These are phyloP conservation scores for Daphne laureola DNA, from an alignment of 441 rosid genomes.

Conservation along the genomic window DNA sequence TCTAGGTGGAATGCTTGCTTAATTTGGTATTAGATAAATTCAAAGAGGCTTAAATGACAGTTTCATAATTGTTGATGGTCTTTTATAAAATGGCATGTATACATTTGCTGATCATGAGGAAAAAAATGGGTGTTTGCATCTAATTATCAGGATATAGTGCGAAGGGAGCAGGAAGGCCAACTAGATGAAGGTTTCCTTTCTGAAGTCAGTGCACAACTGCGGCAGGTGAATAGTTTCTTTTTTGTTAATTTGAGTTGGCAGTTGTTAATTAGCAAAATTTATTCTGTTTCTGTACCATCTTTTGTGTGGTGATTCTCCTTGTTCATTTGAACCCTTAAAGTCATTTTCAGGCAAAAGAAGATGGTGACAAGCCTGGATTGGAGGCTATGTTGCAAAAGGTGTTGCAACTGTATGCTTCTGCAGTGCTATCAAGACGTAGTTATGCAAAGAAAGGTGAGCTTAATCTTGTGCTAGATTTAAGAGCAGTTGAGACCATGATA, in stretches of 20 bases:
- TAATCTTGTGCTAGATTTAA: constrained; percentile 4
- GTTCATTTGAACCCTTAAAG: not conserved
- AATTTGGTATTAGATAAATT: no score
- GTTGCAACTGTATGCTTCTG: constrained; percentile 82
- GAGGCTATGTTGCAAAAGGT: constrained; percentile 90
- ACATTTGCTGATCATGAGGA: not conserved
- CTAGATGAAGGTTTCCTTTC: constrained; percentile 89
- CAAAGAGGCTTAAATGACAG: no score
- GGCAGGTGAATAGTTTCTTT: constrained; percentile 46
- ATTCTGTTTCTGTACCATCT: no score
- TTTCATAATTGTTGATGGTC: no score
- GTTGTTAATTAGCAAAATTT: no score
- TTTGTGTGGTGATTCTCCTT: no score
- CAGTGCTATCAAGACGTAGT: constrained; percentile 72
- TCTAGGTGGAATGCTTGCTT: no score
- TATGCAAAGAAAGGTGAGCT: constrained; percentile 78
- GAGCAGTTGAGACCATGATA: no score
- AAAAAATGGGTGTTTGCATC: not conserved
- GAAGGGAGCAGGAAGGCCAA: constrained; percentile 71
- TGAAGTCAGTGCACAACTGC: constrained; percentile 82
- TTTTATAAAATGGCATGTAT: not conserved
- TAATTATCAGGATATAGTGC: constrained; percentile 46
- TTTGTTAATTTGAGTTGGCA: not conserved
- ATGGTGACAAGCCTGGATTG: constrained; percentile 84
- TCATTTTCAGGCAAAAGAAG: constrained; percentile 72